These are phyloP conservation scores for Metschnikowia shivogae DNA, from an alignment of 805 yeast genomes.

Conservation along the genomic window DNA sequence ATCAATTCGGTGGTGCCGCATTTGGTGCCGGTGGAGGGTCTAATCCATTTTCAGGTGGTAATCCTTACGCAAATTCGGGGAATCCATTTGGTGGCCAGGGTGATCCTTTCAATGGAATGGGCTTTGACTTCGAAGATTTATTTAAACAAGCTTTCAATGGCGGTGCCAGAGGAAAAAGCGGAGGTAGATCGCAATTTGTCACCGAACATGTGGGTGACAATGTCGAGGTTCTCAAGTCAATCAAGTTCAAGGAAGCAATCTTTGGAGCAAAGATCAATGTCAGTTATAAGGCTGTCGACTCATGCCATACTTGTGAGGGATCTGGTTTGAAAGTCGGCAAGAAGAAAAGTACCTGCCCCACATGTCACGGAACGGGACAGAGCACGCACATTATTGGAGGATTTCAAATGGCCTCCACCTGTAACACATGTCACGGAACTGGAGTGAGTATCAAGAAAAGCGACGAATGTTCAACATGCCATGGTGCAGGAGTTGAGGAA, in stretches of 20 bases:
- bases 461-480: conserved; percentile 77
- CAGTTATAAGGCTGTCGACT: conserved; percentile 67
- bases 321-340: conserved; percentile 78
- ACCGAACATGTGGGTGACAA: conserved; percentile 88
- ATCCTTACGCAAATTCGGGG: conserved; percentile 39
- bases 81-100: conserved; percentile 42
- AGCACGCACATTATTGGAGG: conserved; percentile 86
- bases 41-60: conserved; percentile 41
- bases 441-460: conserved; percentile 70
- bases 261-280: conserved; percentile 69
- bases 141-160: conserved; percentile 49
- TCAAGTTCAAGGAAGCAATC: conserved; percentile 82
- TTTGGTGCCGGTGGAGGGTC: conserved; percentile 59
- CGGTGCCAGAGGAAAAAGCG: conserved; percentile 26
- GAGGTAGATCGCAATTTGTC: conserved; percentile 46
- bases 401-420: conserved; percentile 94
- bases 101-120: conserved; percentile 53
- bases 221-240: conserved; percentile 69
- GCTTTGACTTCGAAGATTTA: conserved; percentile 43
- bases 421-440: conserved; percentile 80
- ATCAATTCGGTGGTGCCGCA: conserved; percentile 86
- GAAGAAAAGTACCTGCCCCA: conserved; percentile 69
- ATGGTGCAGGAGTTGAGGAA: conserved; percentile 82
- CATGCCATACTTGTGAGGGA: conserved; percentile 79
- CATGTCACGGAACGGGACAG: conserved; percentile 93